Evolutionary conservation across 2,329 filamentous ascomycete species (phyloP).

Genomic region (Cladorrhinum sp.): DNA sequence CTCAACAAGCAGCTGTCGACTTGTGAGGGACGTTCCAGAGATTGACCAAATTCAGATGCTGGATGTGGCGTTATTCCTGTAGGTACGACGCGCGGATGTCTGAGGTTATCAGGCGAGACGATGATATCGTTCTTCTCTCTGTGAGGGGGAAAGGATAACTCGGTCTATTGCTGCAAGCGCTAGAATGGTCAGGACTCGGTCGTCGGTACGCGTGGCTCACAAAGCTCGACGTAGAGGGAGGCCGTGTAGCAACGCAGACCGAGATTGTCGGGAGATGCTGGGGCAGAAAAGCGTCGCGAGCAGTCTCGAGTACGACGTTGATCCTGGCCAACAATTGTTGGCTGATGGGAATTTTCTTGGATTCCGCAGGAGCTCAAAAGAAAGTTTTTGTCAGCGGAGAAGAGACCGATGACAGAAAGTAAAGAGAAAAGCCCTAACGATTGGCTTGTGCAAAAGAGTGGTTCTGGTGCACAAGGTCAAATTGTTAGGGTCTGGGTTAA

Average conservation of each 20-base stretch:
- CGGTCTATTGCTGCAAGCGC: not conserved
- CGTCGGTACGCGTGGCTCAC: slow-evolving; percentile 7
- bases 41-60: not conserved
- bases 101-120: not conserved
- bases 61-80: not conserved
- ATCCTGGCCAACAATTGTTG: slow-evolving; percentile 16
- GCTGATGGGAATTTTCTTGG: slow-evolving; percentile 1
- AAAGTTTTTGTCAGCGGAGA: slow-evolving; percentile 13
- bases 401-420: slow-evolving; percentile 12
- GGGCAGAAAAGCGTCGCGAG: slow-evolving; percentile 11
- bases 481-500: slow-evolving; percentile 12
- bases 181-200: slow-evolving; percentile 11
- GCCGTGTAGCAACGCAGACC: slow-evolving; percentile 3
- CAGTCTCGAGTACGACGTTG: slow-evolving; percentile 12
- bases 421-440: slow-evolving; percentile 17
- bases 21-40: not conserved
- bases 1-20: not conserved
- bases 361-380: slow-evolving; percentile 10
- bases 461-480: slow-evolving; percentile 14
- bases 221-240: slow-evolving; percentile 9
- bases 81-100: not conserved
- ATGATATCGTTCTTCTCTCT: not conserved
- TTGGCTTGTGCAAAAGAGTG: slow-evolving; percentile 15
- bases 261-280: slow-evolving; percentile 12
- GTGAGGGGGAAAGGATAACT: not conserved